A percentile compares a stretch with the other conserved stretches of the same genome.
Conservation (phyloP, 139 green algal species). For the Coelastrella sp. region DNA sequence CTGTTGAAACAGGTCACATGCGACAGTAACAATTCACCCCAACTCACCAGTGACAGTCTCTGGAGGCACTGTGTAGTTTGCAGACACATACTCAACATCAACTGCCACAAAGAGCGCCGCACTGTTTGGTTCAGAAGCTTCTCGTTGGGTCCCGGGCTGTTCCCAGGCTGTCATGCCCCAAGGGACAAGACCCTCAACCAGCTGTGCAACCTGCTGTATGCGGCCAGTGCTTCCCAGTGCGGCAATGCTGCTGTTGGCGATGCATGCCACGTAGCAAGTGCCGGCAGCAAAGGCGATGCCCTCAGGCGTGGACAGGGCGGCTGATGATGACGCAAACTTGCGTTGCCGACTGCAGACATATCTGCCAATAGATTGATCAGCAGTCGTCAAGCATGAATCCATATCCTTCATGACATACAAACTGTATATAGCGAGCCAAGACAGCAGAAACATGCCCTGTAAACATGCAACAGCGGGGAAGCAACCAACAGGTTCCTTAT, state of each 20-base stretch:
- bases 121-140: not conserved
- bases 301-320: not conserved
- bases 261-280: not conserved
- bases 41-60: not conserved
- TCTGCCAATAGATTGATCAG: no score
- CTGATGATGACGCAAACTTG: not conserved
- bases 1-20: no score
- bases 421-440: not conserved
- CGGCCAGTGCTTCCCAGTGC: not conserved
- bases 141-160: not conserved
- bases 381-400: no score
- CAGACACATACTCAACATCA: not conserved
- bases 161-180: constrained; percentile 16
- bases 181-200: not conserved
- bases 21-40: no score
- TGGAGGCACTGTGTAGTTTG: not conserved
- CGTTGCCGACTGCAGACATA: not conserved
- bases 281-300: not conserved
- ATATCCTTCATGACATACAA: no score
- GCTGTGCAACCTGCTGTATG: not conserved
- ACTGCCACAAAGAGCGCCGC: constrained; percentile 3
- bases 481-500: no score
- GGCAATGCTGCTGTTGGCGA: not conserved
- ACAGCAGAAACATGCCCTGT: no score
- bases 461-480: no score